These are phyloP conservation scores for Kwoniella sp. DNA, from an alignment of 768 basidiomycete species.

Conservation along the genomic window DNA sequence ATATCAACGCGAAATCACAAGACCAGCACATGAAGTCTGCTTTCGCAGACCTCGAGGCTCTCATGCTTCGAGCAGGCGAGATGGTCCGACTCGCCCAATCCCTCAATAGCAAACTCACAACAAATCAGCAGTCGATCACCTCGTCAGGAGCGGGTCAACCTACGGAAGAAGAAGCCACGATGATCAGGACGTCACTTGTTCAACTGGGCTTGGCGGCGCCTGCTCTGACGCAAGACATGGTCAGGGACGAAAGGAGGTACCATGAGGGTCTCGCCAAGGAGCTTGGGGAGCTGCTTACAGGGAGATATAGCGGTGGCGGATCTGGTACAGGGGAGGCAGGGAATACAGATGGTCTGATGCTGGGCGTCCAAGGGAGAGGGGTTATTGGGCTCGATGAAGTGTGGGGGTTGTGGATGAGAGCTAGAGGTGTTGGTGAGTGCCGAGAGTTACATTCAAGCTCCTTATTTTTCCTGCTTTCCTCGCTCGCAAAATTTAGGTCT, in stretches of 20 bases:
- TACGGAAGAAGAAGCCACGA: slow-evolving; percentile 62
- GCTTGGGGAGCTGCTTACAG: slow-evolving; percentile 72
- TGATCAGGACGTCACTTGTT: slow-evolving; percentile 85
- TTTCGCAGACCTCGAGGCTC: slow-evolving; percentile 80
- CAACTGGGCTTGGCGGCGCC: slow-evolving; percentile 82
- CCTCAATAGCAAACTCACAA: slow-evolving; percentile 77
- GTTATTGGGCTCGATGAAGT: slow-evolving; percentile 87
- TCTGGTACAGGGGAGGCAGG: slow-evolving; percentile 61
- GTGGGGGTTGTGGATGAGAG: slow-evolving; percentile 95
- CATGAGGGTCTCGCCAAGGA: slow-evolving; percentile 78
- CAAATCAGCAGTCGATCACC: slow-evolving; percentile 49
- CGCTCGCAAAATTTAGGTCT: too few species aligned
- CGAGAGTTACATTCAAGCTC: not conserved
- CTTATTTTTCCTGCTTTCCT: not conserved
- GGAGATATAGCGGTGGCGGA: slow-evolving; percentile 29
- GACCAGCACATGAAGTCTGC: slow-evolving; percentile 73
- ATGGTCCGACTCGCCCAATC: slow-evolving; percentile 90
- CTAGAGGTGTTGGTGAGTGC: slow-evolving; percentile 78
- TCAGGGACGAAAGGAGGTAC: slow-evolving; percentile 78
- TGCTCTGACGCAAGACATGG: slow-evolving; percentile 87
- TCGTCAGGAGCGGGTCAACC: slow-evolving; percentile 6
- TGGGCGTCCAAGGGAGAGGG: slow-evolving; percentile 63
- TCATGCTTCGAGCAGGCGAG: slow-evolving; percentile 88
- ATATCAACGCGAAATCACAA: slow-evolving; percentile 67
- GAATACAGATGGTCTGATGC: slow-evolving; percentile 68